Base-by-base conservation (phyloP, 2,329 filamentous ascomycete species). In the Basipetospora chlamydospora region DNA sequence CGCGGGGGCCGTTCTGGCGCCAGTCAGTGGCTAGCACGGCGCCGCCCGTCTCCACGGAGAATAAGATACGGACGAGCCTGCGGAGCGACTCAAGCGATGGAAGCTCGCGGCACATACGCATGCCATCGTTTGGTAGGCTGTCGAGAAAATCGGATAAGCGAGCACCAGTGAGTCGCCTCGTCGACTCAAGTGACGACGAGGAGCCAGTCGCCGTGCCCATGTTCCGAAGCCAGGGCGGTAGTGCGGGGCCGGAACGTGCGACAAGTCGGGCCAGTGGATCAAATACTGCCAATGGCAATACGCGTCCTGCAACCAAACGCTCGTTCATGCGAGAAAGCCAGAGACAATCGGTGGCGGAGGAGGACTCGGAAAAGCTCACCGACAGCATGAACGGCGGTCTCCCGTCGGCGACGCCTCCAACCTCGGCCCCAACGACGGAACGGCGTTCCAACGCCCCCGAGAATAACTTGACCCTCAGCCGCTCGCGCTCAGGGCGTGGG, bases 101-200 rank as follows among this genome's bases (percentile, higher is more conserved):
- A 4, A 50, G 49, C 22, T 50, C 53, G 22, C 50, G 47, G 42
- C 57, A 47, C 16, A 52, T 62, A 33, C 61, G 57, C 29, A 54
- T 63, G 33, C 59, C 64, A 2, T 53, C 57, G 2, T 64, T 70
- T 29, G 55, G 59, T 5, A 60, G 58, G 29, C 51, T 59, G 2
- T 41, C 48, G 1, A 48, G 47, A 4, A 54, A 48, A 29, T 63
- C 61, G 28, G 56, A 58, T 48, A 59, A 55, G 41, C 64, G 61
- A 33, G 41, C 40, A 13, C 56, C 6, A 73, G 70, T 44, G 63
- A 75, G 22, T 23, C 22, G 22, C 1, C 73, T 80, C 41, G 63
- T 51, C 4, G 71, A 79, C 52, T 75, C 77, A 3, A 73, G 80
- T 42, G 74, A 77, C 42, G 75, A 79, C 2, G 58, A 58, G 6